Evolutionary conservation across 2,329 filamentous ascomycete species (phyloP).

Genomic region (Dactylellina haptotyla): DNA sequence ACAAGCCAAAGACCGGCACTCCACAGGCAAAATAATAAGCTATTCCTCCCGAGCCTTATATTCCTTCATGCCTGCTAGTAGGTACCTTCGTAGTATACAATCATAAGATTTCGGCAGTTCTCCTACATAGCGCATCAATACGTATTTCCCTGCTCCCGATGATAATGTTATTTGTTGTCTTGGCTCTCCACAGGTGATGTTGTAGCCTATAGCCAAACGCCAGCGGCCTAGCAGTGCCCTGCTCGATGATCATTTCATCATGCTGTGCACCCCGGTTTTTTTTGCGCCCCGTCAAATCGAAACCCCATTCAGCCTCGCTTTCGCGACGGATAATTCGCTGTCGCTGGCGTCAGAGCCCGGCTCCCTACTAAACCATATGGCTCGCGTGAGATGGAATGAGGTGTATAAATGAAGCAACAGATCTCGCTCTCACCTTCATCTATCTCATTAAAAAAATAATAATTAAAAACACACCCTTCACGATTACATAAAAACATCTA

Average conservation of each 20-base stretch:
- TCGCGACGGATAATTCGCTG: not conserved
- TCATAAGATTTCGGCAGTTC: not conserved
- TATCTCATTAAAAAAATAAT: too few relatives aligned
- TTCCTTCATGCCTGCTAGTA: not conserved
- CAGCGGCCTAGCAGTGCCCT: slow-evolving; percentile 32
- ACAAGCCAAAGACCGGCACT: too few relatives aligned
- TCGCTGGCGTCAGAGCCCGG: not conserved
- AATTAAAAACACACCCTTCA: not conserved
- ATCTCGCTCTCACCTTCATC: too few relatives aligned
- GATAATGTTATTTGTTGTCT: too few relatives aligned
- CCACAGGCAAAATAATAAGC: not conserved
- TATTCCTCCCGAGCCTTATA: not conserved
- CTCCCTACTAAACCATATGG: not conserved
- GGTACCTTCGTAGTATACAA: not conserved
- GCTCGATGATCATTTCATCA: slow-evolving; percentile 53
- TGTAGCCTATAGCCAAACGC: not conserved
- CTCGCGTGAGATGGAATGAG: not conserved
- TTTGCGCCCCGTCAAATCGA: too few relatives aligned
- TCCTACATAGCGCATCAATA: not conserved
- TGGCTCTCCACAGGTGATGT: too few relatives aligned
- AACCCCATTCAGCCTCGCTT: not conserved
- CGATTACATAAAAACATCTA: too few relatives aligned
- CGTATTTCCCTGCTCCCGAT: too few relatives aligned
- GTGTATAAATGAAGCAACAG: not conserved
- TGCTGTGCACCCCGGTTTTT: slow-evolving; percentile 2